Base-by-base conservation (phyloP, 805 yeast genomes). In the Yamadazyma paraphyllophila region DNA sequence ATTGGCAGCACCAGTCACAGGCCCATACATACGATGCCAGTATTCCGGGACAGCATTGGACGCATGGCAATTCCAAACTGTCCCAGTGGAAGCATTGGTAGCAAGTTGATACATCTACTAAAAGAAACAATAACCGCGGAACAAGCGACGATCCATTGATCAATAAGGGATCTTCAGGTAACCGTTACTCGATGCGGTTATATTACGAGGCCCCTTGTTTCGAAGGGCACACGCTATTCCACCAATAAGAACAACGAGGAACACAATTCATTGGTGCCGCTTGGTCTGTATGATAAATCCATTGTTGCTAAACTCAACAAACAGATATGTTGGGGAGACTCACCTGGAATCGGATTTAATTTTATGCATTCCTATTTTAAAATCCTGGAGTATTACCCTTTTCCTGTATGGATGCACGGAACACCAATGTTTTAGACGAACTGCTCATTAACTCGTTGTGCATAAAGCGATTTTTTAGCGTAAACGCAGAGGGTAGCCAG, bases 271-370 rank as follows among this genome's bases (percentile, higher is more conserved):
- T 29, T 29, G 31, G 31, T 29, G 31, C 31, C 31, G 31, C 7
- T 29, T 29, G 31, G 13, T 11, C 8, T 29, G 31, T 20, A 20
- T 20, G 24, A 6, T 4, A 20, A 3, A 3, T 6, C 24, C 24
- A 15, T 15, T 32, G 13, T 32, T 32, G 36, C 10, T 9, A n/a
- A 26, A 26, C 40, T 37, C 40, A 37, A 37, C 40, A 37, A 37
- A 13, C 17, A 14, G 4, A 26, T 17, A 26, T 37, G 40, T 37
- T 37, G 40, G 30, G 40, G 26, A 7, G 6, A 35, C 13, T 35
- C n/a, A 26, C 15, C n/a, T 12, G 29, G 20, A 12, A 37, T 15
- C 40, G 40, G 40, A 15, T 25, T 37, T 37, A 37, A 25, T 37
- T 25, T 37, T 26, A 12, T 20, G 13, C 36, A 16, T 2, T 34